Evolutionary conservation across 345 rosid species (phyloP), one percentile per base, ranked within the genome.

Genomic region (Excoecaria cochinchinensis): DNA sequence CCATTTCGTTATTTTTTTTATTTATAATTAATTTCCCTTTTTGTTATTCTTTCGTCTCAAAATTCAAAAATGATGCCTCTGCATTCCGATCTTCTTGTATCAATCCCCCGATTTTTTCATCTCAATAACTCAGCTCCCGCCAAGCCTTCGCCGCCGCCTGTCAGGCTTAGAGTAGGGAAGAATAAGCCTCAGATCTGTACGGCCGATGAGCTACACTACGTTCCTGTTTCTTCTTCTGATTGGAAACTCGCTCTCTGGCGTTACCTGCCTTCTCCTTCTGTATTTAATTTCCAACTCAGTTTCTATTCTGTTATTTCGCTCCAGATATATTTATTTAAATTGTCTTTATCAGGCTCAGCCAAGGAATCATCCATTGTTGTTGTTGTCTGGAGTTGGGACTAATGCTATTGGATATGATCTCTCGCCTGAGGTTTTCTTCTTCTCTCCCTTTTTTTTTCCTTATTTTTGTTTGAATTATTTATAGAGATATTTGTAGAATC

Each of bases 381-480:
- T 94, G 66, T 70, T 94, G 67, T 89, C 94, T 3, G 97, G 97
- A 13, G 80, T 94, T 59, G 98, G 88, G 4, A 86, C 88, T 14
- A 94, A 94, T 76, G 97, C 98, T 56, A 71, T 89, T 70, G 91
- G 89, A 50, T 94, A 80, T 72, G 97, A 92, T 84, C 94, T 91
- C 72, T 85, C 91, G 74, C 94, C 91, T 67, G 87, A 84, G 92
- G 94, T 91, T 14, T 70, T 13, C 61, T 38, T 52, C 0, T 47
- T 51, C 9, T 17, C 5, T 51, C 39, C 40, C 51, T 9, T 67
- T 15, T 13, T 42, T 13, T 19, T 48, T 15, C 6, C 7, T 40
- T n/a, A n/a, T n/a, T 21, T 3, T 1, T 59, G 22, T 5, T 19
- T 19, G 11, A 47, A 16, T 52, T 36, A 3, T 6, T 38, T 47